phyloP scores from a whole-genome alignment of 768 basidiomycete species.

The Leucocoprinus leucothites region DNA sequence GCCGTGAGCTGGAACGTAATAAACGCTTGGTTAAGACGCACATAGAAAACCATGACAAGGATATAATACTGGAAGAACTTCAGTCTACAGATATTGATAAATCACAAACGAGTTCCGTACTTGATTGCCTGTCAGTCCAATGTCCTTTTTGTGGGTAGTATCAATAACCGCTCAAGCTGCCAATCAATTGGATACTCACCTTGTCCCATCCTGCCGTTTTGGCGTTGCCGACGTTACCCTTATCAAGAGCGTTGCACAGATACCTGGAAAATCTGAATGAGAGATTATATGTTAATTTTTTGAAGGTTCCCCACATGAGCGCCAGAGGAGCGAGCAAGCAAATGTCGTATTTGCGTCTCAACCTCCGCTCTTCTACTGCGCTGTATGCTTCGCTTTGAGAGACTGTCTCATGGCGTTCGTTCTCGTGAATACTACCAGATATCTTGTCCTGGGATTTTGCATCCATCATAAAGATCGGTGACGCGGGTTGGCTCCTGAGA shows the following conservation, averaged over 20 bases:
- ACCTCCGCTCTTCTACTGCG: conserved; percentile 25
- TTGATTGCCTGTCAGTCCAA: conserved; percentile 42
- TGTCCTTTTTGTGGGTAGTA: conserved; percentile 27
- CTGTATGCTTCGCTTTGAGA: not conserved
- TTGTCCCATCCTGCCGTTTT: conserved; percentile 51
- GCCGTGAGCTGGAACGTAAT: not conserved
- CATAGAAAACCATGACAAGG: conserved; percentile 47
- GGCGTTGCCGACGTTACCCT: conserved; percentile 50
- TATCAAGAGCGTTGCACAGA: conserved; percentile 46
- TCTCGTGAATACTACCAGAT: not conserved
- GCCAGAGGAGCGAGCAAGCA: conserved; percentile 40
- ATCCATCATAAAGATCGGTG: not conserved
- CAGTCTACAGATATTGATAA: not conserved
- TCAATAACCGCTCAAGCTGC: not conserved
- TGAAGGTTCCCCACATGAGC: conserved; percentile 31
- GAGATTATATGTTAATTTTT: not conserved
- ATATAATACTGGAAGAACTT: conserved; percentile 37
- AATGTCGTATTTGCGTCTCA: conserved; percentile 40
- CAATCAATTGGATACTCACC: conserved; percentile 19
- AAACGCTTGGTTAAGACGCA: conserved; percentile 15
- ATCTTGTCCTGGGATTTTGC: not conserved
- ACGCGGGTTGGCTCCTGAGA: not conserved
- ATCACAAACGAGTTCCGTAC: conserved; percentile 17
- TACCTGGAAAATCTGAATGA: conserved; percentile 28
- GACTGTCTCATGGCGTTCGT: not conserved